Evolutionary conservation across 1,284 basidiomycete species (phyloP), one percentile per base, ranked within the genome.

Genomic region (Apiotrichum akiyoshidainum): DNA sequence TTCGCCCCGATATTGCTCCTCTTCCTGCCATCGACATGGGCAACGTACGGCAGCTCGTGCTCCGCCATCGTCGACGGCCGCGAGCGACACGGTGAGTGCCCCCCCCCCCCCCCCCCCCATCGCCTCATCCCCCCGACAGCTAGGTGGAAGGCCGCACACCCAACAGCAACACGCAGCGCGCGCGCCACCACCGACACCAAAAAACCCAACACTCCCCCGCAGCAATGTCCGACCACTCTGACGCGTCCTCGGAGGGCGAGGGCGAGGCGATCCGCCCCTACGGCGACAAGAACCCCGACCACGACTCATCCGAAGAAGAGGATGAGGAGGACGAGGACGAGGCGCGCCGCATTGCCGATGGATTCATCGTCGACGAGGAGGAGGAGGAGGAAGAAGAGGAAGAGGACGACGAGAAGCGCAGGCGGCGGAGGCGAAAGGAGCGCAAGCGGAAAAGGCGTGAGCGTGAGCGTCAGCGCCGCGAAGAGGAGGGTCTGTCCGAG

Each of bases 271-370:
- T 79, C 46, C 71, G 75, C 42, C 75, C 75, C 9, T 71, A 70
- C 46, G 76, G 76, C 41, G 75, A 77, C 9, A 67, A 65, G 19
- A 48, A 64, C 45, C 59, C 57, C 39, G 63, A 65, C 45, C 68
- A 68, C 52, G 78, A 79, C 50, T 79, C 77, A 3, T 79, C 77
- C 11, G 78, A 79, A 50, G 78, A 79, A 59, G 74, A 73, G 37
- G 74, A 75, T 5, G 76, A 78, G 31, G 78, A 79, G 19, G 74
- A 76, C 57, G 68, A 67, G 44, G 77, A 78, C 50, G 78, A 78
- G 64, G 68, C 66, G 26, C 71, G 68, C 31, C 66, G 70, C 12
- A 72, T 79, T 40, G 71, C 70, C 14, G 74, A 77, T 22, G 78
- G 77, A 0, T 79, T 79, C 64, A 79, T 79, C 42, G 76, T 76